Evolutionary conservation across 176 grass and related monocot species (phyloP).

Genomic region (Aegilops longissima): DNA sequence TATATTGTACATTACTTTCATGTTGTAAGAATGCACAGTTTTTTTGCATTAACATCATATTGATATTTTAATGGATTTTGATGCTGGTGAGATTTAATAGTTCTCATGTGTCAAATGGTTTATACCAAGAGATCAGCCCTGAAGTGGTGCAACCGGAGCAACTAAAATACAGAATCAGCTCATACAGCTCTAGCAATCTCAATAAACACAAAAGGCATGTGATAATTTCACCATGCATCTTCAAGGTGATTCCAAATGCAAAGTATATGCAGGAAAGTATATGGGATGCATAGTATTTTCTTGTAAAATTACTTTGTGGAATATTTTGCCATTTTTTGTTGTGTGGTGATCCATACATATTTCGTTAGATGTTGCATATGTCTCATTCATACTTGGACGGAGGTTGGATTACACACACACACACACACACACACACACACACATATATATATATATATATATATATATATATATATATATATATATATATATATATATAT

Average conservation of each 20-base stretch:
- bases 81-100: constrained; percentile 34
- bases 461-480: no score
- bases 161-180: constrained; percentile 30
- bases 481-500: no score
- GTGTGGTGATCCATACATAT: no score
- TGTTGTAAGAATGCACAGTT: not conserved
- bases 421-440: no score
- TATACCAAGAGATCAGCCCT: not conserved
- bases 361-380: no score
- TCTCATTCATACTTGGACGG: not conserved
- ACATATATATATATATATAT: no score
- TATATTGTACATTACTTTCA: not conserved
- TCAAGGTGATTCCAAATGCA: not conserved
- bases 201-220: not conserved
- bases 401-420: not conserved
- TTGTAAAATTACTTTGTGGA: not conserved
- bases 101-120: constrained; percentile 19
- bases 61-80: not conserved
- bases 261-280: not conserved
- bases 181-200: not conserved
- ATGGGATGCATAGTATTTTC: not conserved
- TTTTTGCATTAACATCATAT: not conserved
- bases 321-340: not conserved
- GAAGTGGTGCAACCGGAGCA: constrained; percentile 44
- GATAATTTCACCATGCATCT: not conserved